Percentiles rank a stretch among this genome's conserved stretches.
These are phyloP conservation scores for Aspergillus sp. DNA, from an alignment of 2,329 filamentous ascomycete genomes.

Conservation along the genomic window DNA sequence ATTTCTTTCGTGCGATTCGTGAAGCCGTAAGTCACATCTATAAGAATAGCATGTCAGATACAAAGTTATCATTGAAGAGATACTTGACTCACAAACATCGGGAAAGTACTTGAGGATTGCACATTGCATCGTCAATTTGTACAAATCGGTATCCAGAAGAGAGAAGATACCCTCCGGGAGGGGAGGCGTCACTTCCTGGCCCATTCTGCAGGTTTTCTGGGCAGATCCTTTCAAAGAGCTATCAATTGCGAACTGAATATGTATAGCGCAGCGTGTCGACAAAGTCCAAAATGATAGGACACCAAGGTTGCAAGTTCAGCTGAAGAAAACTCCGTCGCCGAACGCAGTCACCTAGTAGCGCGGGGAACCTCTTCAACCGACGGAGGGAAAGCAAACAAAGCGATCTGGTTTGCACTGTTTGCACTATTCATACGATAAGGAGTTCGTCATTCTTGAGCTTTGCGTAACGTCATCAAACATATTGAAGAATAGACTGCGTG, in stretches of 20 bases:
- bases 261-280: not conserved
- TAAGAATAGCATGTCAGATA: not conserved
- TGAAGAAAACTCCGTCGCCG: not conserved
- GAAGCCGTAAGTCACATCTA: conserved; percentile 81
- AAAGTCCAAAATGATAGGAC: not conserved
- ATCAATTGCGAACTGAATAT: not conserved
- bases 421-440: not conserved
- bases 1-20: conserved; percentile 94
- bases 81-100: conserved; percentile 45
- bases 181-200: conserved; percentile 18
- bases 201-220: conserved; percentile 17
- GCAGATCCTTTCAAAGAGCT: too few species aligned
- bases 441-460: too few species aligned
- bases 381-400: not conserved
- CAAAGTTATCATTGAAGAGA: not conserved
- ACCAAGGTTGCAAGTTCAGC: not conserved
- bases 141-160: conserved; percentile 78
- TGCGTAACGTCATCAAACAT: not conserved
- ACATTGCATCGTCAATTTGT: conserved; percentile 99
- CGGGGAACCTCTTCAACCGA: not conserved
- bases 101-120: conserved; percentile 90
- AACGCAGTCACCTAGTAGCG: not conserved
- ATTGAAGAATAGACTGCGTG: not conserved
- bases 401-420: conserved; percentile 5
- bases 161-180: conserved; percentile 69